These are phyloP conservation scores for Suillus weaverae DNA, from an alignment of 768 basidiomycete genomes.

Conservation along the genomic window DNA sequence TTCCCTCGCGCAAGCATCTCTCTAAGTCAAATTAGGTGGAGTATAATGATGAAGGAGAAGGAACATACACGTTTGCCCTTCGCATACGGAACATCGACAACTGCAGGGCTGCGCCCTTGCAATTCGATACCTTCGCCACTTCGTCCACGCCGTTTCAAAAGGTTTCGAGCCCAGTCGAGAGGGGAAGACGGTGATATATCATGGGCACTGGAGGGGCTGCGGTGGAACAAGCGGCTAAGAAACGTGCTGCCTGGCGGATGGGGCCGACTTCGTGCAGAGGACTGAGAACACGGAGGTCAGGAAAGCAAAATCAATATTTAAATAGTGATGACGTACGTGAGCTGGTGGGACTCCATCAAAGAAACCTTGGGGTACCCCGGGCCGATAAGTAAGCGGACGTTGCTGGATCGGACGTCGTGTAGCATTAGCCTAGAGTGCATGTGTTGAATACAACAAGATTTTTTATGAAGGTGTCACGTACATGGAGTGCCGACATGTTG, in stretches of 20 bases:
- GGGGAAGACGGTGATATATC: too few relatives aligned
- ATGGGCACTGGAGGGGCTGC: not conserved
- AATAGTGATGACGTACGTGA: not conserved
- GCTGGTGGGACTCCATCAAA: not conserved
- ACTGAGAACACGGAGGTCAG: not conserved
- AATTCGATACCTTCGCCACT: not conserved
- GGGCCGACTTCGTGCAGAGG: not conserved
- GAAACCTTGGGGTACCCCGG: not conserved
- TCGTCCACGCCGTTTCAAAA: not conserved
- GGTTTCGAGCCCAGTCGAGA: not conserved
- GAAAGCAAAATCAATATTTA: not conserved
- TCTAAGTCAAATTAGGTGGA: too few relatives aligned
- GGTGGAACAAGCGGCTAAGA: not conserved
- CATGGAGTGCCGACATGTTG: not conserved
- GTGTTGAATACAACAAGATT: not conserved
- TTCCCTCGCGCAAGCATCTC: not conserved
- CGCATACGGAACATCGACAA: not conserved
- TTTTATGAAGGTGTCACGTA: not conserved
- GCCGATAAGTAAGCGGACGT: not conserved
- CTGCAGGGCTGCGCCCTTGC: not conserved
- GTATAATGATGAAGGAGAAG: too few relatives aligned
- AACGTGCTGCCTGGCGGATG: not conserved
- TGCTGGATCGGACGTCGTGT: not conserved
- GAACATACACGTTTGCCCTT: too few relatives aligned
- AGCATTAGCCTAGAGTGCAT: not conserved